phyloP scores from a whole-genome alignment of 139 green algal species.

The Penium margaritaceum region DNA sequence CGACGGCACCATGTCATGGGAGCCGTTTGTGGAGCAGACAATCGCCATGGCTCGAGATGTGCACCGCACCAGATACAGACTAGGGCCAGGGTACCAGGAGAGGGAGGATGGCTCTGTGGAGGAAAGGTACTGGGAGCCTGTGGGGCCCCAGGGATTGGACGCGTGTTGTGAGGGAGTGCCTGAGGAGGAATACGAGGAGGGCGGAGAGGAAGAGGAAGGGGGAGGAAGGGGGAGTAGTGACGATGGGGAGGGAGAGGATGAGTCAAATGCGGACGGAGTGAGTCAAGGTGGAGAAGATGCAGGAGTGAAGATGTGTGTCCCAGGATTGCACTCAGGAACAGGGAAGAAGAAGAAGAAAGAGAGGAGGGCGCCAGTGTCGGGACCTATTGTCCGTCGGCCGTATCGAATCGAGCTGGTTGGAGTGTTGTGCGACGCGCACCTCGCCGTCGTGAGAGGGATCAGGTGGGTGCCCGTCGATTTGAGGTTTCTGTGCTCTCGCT shows the following conservation, averaged over 20 bases:
- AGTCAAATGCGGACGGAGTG: too few relatives aligned
- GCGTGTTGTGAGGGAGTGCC: too few relatives aligned
- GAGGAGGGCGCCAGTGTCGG: too few relatives aligned
- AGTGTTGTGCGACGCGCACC: constrained; percentile 22
- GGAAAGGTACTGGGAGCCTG: constrained; percentile 32
- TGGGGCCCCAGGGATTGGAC: background rate
- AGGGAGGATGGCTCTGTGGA: constrained; percentile 1
- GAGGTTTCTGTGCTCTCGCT: too few relatives aligned
- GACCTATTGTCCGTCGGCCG: too few relatives aligned
- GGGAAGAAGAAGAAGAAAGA: too few relatives aligned
- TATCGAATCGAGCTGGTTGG: constrained; percentile 34
- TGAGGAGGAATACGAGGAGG: background rate
- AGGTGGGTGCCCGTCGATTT: too few relatives aligned
- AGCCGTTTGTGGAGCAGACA: constrained; percentile 35
- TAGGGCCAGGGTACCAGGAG: constrained; percentile 23
- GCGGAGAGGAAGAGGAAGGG: background rate
- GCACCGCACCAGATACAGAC: constrained; percentile 12
- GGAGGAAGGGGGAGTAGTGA: too few relatives aligned
- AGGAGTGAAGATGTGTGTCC: too few relatives aligned
- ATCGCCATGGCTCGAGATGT: constrained; percentile 24
- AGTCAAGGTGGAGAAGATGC: too few relatives aligned
- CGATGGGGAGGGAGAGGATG: too few relatives aligned
- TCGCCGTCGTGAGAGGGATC: constrained; percentile 26
- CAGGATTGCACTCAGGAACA: too few relatives aligned
- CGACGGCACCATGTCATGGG: constrained; percentile 43